These are phyloP conservation scores for Ceratobasidium sp. DNA, from an alignment of 1,284 basidiomycete species.

Conservation along the genomic window DNA sequence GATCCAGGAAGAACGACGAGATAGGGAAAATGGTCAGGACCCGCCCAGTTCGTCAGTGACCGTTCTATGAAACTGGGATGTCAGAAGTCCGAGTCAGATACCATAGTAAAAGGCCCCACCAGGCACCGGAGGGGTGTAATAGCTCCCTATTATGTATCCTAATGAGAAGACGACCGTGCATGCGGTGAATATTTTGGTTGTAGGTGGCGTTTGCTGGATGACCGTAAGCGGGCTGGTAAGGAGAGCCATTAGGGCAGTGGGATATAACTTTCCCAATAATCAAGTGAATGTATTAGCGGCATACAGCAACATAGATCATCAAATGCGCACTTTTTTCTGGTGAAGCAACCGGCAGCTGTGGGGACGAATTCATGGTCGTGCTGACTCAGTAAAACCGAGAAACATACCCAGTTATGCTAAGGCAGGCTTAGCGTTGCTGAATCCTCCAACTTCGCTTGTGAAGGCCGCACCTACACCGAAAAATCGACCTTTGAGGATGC, in stretches of 20 bases:
- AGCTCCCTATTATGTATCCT: conserved; percentile 58
- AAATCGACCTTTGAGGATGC: conserved; percentile 6
- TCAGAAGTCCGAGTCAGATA: conserved; percentile 52
- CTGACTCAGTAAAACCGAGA: not conserved
- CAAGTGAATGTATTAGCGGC: not conserved
- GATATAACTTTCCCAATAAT: too few species aligned
- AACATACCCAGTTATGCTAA: not conserved
- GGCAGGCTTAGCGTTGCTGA: not conserved
- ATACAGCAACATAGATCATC: not conserved
- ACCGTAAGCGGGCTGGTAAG: conserved; percentile 75
- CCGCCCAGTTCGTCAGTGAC: conserved; percentile 35
- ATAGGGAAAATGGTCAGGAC: conserved; percentile 67
- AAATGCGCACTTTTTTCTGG: conserved; percentile 14
- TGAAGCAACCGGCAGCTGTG: not conserved
- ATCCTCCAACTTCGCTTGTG: not conserved
- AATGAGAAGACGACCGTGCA: conserved; percentile 73
- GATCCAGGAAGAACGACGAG: conserved; percentile 86
- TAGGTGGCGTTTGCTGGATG: conserved; percentile 76
- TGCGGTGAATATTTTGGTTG: conserved; percentile 80
- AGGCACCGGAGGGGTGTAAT: conserved; percentile 22
- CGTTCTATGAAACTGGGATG: conserved; percentile 6
- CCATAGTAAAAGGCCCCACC: conserved; percentile 51
- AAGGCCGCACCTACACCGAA: not conserved
- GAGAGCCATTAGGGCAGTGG: conserved; percentile 66
- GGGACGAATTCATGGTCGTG: not conserved